A percentile compares a stretch with the other conserved stretches of the same genome.
Conservation (phyloP, 345 rosid genomes). For the Moricandia moricandioides region DNA sequence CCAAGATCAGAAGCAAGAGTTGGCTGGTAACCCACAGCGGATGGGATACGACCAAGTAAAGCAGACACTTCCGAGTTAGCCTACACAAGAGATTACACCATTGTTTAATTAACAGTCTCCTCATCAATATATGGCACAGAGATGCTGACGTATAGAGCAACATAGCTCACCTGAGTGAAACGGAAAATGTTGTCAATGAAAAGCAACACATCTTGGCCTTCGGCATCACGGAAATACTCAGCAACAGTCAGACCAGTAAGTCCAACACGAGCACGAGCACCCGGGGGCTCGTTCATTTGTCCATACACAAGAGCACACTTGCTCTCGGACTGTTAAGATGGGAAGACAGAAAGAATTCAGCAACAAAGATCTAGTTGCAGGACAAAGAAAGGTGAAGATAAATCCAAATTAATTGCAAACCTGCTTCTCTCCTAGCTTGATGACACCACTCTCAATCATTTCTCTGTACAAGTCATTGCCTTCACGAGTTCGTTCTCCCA, state of each 20-base stretch:
- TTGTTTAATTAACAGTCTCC: not conserved
- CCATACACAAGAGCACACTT: constrained; percentile 97
- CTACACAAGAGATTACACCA: constrained; percentile 38
- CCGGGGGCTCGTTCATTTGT: constrained; percentile 99
- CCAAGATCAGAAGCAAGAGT: constrained; percentile 99
- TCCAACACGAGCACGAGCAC: constrained; percentile 99
- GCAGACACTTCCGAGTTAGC: constrained; percentile 99
- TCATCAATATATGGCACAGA: not conserved
- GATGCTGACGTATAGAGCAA: not conserved
- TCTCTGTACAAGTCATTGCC: constrained; percentile 98
- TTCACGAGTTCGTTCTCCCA: constrained; percentile 96
- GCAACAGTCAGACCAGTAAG: constrained; percentile 98
- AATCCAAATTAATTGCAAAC: constrained; percentile 30
- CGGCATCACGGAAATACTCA: constrained; percentile 98
- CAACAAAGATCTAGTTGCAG: not conserved
- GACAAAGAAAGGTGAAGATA: not conserved
- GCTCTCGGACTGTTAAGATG: constrained; percentile 64
- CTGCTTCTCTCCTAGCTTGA: constrained; percentile 99
- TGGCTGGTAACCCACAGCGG: constrained; percentile 99
- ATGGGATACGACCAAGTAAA: constrained; percentile 97
- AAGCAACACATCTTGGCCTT: constrained; percentile 98
- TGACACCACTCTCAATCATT: constrained; percentile 99
- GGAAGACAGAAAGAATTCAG: not conserved
- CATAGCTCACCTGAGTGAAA: constrained; percentile 66
- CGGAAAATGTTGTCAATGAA: constrained; percentile 98